Base-by-base conservation (phyloP, 176 grass and related monocot species). In the Cocos nucifera region DNA sequence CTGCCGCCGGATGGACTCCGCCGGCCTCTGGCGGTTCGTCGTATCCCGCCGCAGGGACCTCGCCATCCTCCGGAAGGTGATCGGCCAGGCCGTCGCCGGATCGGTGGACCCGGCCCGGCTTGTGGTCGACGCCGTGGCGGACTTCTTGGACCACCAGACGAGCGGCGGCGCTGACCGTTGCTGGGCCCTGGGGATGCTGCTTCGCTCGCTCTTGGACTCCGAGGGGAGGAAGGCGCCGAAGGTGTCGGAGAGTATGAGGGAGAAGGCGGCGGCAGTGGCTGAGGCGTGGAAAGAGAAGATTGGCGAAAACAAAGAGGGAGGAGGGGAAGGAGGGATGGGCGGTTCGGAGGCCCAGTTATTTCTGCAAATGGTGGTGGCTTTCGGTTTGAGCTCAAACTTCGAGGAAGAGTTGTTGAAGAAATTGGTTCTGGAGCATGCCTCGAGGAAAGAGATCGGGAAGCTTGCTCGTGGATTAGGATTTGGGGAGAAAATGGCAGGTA, bases 371-470 rank as follows among this genome's bases (percentile, higher is more conserved):
- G 76, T 83, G 20, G 85, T 69, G 0, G 72, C 76, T 23, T 85
- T 85, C 58, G 58, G 75, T 27, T 63, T 88, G 64, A 84, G 84
- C 29, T 60, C 74, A 19, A 79, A 74, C 51, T 89, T 89, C 14
- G 73, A 88, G 4, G 70, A 63, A 30, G 81, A 82, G n/a, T 95
- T 82, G 55, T 80, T 89, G 72, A 88, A 71, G 65, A 89, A 50
- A 30, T 21, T 95, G 50, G 75, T 95, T 18, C 22, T 80, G 61
- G 73, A 80, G 61, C 73, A 95, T 28, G 72, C 81, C 4, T 70
- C 70, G 62, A 85, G 70, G 75, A 95, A 67, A 64, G 85, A 83
- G 59, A 77, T 95, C 75, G 78, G 81, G n/a, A 82, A 72, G 58
- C 62, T 82, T 51, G 69, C 85, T 1, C 23, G 29, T 35, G 12